Base-by-base conservation (phyloP, 2,329 filamentous ascomycete genomes). In the Verticillium nonalfalfae region DNA sequence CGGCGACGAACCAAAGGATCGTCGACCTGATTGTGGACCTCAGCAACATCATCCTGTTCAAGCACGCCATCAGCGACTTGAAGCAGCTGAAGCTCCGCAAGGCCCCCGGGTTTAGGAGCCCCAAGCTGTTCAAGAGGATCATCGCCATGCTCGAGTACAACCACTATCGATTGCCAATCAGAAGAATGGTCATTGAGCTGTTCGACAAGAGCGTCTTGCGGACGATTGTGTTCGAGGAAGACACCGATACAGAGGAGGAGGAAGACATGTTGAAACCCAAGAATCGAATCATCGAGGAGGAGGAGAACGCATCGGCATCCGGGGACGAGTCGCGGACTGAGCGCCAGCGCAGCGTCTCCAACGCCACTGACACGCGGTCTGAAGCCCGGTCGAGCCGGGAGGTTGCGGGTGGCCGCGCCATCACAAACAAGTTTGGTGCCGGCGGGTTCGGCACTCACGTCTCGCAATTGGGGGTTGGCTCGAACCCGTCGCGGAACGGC, bases 201-300 rank as follows among this genome's bases (percentile, higher is more conserved):
- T 99, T 99, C 69, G 94, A 98, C 70, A 95, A 94, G 75, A 88
- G 85, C 62, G 91, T 98, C 54, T 82, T 98, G 75, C 83, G 93
- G 65, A 85, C 86, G 66, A 90, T 97, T 63, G 90, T 99, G 13
- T 87, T 96, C 62, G 90, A 90, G 58, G 89, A 93, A 68, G 89
- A 90, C 21, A 76, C 26, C 26, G 26, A 26, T 26, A 26, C 75
- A 21, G 89, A 91, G 21, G 90, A 91, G 59, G 74, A 71, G 38
- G 74, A 71, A 39, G 75, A 75, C 31, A 59, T 45, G 6, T 31
- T 45, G 7, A 35, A 21, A 11, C 58, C 58, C 10, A 68, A 68
- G 21, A 69, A 71, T 31, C 50, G 31, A 11, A 18, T 52, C 31
- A 58, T 10, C 36, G 56, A 65, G 7, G 66, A 68, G 21, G 64